Conservation (phyloP, 1,284 basidiomycete species). For the Microbotryum violaceum region DNA sequence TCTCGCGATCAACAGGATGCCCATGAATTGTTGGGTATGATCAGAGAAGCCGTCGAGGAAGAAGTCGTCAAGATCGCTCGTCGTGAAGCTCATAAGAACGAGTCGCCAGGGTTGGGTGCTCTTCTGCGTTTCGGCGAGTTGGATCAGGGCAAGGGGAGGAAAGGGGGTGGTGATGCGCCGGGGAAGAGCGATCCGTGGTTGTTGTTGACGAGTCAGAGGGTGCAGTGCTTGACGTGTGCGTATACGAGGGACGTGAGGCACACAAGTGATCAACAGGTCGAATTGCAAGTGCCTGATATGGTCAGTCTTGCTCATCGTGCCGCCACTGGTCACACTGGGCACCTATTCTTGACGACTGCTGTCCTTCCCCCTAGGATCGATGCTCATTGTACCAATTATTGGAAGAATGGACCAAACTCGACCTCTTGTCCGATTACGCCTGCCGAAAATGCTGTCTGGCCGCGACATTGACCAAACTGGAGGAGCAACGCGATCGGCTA, state of each 20-base stretch:
- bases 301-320: conserved; percentile 19
- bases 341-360: conserved; percentile 40
- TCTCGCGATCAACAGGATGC: conserved; percentile 90
- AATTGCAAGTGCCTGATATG: conserved; percentile 58
- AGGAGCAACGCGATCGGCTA: conserved; percentile 53
- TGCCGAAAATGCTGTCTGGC: conserved; percentile 72
- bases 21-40: conserved; percentile 85
- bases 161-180: neutral
- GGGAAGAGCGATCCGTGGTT: conserved; percentile 50
- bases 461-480: conserved; percentile 57
- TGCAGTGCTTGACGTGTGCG: conserved; percentile 71
- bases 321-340: neutral
- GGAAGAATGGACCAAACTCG: conserved; percentile 70
- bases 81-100: neutral
- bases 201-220: conserved; percentile 69
- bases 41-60: conserved; percentile 76
- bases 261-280: conserved; percentile 72
- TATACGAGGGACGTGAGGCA: conserved; percentile 85
- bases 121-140: too few relatives aligned
- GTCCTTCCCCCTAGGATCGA: conserved; percentile 42
- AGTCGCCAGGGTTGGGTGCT: neutral
- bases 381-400: conserved; percentile 66
- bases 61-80: conserved; percentile 49
- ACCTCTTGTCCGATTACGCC: conserved; percentile 70
- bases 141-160: too few relatives aligned